Evolutionary conservation across 139 green algal species (phyloP).

Genomic region (Astrephomene gubernaculifera): DNA sequence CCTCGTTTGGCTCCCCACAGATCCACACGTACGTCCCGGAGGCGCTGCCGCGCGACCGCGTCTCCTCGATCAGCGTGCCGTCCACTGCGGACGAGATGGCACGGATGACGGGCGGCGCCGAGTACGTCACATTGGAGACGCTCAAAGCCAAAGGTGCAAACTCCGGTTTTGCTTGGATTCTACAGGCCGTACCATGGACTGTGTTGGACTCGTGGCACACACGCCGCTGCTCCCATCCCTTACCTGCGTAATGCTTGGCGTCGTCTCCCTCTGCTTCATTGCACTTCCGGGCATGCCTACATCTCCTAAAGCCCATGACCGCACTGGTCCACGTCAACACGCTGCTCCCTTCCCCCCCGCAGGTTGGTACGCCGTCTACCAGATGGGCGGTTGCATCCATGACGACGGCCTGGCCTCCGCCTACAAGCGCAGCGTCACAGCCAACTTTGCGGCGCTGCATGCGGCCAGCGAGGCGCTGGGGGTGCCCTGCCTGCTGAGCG

Average conservation of each 20-base stretch:
- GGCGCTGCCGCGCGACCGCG: constrained; percentile 43
- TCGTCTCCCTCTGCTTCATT: too few relatives aligned
- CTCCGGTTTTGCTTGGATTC: too few relatives aligned
- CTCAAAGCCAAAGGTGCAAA: constrained; percentile 52
- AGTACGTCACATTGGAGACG: constrained; percentile 58
- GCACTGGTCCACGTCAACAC: too few relatives aligned
- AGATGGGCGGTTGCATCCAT: constrained; percentile 58
- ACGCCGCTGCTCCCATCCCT: too few relatives aligned
- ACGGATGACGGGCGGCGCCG: constrained; percentile 49
- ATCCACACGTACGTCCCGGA: constrained; percentile 79
- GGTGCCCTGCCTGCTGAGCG: constrained; percentile 76
- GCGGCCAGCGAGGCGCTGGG: constrained; percentile 64
- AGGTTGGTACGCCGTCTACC: constrained; percentile 66
- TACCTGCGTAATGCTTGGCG: too few relatives aligned
- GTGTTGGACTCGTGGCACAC: too few relatives aligned
- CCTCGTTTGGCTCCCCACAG: too few relatives aligned
- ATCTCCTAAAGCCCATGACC: too few relatives aligned
- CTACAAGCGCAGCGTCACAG: constrained; percentile 58
- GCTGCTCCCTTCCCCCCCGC: not conserved
- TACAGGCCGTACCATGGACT: too few relatives aligned
- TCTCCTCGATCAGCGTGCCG: constrained; percentile 54
- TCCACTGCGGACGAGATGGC: constrained; percentile 50
- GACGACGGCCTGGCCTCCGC: constrained; percentile 46
- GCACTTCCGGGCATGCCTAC: too few relatives aligned
- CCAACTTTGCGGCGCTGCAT: constrained; percentile 78